These are phyloP conservation scores for Scheffersomyces spartinae DNA, from an alignment of 805 yeast genomes.

Conservation along the genomic window DNA sequence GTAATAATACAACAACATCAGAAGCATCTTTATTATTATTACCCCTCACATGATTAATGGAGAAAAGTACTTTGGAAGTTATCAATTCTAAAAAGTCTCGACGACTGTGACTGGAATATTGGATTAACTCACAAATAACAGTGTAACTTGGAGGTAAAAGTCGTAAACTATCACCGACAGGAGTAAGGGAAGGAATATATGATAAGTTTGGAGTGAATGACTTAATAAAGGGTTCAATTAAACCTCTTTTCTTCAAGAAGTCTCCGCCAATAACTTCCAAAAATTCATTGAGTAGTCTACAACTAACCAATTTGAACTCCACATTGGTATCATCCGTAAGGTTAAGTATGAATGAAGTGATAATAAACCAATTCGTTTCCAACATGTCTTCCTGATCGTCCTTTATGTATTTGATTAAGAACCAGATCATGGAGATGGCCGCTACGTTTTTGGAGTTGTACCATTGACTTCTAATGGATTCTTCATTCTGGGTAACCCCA, in stretches of 20 bases:
- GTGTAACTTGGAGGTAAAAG: constrained; percentile 14
- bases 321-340: constrained; percentile 23
- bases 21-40: constrained; percentile 5
- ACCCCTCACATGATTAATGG: constrained; percentile 13
- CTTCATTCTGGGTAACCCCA: constrained; percentile 10
- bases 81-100: constrained; percentile 12
- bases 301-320: constrained; percentile 14
- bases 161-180: constrained; percentile 9
- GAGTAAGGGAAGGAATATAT: constrained; percentile 18
- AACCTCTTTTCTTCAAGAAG: constrained; percentile 13
- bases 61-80: constrained; percentile 11
- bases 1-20: constrained; percentile 6
- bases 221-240: constrained; percentile 15
- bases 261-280: constrained; percentile 2
- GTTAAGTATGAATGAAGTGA: constrained; percentile 21
- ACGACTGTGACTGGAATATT: constrained; percentile 1
- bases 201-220: constrained; percentile 13
- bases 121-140: constrained; percentile 6
- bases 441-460: constrained; percentile 12
- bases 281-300: constrained; percentile 9
- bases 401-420: constrained; percentile 8
- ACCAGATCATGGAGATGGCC: constrained; percentile 15
- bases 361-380: constrained; percentile 11
- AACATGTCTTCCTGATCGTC: constrained; percentile 3
- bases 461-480: constrained; percentile 16